Evolutionary conservation across 2,329 filamentous ascomycete genomes (phyloP).

Genomic region (Calcarisporium arbuscula): DNA sequence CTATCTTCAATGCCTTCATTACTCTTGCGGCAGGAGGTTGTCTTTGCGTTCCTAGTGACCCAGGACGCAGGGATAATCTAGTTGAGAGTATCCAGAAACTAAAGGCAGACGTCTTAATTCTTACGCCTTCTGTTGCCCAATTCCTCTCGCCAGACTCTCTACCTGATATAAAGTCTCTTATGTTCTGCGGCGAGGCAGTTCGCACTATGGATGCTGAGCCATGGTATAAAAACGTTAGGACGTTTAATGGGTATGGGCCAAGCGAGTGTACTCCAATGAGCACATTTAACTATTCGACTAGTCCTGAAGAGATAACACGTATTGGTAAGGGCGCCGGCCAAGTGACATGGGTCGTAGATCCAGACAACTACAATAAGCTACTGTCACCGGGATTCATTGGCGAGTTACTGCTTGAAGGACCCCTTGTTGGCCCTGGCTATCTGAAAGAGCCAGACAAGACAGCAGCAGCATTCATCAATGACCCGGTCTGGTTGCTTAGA

Average conservation of each 20-base stretch:
- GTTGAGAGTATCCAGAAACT: background rate
- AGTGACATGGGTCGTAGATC: conserved; percentile 18
- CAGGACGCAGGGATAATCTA: conserved; percentile 1
- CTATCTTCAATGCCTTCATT: conserved; percentile 5
- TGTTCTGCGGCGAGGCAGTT: conserved; percentile 11
- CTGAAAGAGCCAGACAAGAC: conserved; percentile 15
- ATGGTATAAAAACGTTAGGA: conserved; percentile 6
- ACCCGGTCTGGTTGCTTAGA: conserved; percentile 15
- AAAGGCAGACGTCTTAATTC: background rate
- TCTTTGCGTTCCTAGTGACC: conserved; percentile 1
- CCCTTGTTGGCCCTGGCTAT: conserved; percentile 17
- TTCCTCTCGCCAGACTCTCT: conserved; percentile 8
- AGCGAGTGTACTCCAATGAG: conserved; percentile 7
- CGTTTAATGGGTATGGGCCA: conserved; percentile 11
- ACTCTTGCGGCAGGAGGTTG: conserved; percentile 6
- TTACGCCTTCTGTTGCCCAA: conserved; percentile 8
- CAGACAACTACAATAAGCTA: conserved; percentile 13
- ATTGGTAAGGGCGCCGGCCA: conserved; percentile 7
- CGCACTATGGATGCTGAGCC: conserved; percentile 1
- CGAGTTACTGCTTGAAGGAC: conserved; percentile 21
- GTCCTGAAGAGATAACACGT: background rate
- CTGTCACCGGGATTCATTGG: conserved; percentile 16
- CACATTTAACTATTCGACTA: conserved; percentile 2
- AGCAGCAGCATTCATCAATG: conserved; percentile 20
- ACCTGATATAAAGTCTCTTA: no score